Conservation (phyloP, 2,329 filamentous ascomycete species). For the Xylaria sp. region DNA sequence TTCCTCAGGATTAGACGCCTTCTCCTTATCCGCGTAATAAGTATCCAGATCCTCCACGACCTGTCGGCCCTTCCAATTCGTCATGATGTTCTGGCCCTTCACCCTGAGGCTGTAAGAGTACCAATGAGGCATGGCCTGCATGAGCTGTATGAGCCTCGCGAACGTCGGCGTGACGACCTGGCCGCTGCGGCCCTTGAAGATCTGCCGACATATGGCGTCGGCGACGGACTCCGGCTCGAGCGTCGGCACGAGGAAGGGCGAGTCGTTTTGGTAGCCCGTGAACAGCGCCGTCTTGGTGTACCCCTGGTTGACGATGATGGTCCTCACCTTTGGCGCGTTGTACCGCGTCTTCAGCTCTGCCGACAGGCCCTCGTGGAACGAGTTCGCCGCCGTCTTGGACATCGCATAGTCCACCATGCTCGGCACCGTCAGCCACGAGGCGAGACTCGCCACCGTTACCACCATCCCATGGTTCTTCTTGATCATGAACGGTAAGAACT, state of each 20-base stretch:
- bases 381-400: slow-evolving; percentile 66
- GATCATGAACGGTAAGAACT: slow-evolving; percentile 64
- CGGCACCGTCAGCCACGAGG: slow-evolving; percentile 63
- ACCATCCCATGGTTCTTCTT: slow-evolving; percentile 64
- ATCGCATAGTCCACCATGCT: slow-evolving; percentile 69
- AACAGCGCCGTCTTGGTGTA: slow-evolving; percentile 72
- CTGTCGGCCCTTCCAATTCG: slow-evolving; percentile 58
- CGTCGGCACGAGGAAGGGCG: slow-evolving; percentile 62
- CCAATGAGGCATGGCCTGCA: slow-evolving; percentile 71
- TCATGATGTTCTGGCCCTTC: slow-evolving; percentile 55
- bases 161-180: slow-evolving; percentile 65
- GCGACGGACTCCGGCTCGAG: slow-evolving; percentile 72
- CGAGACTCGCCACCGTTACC: slow-evolving; percentile 65
- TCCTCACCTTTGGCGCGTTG: slow-evolving; percentile 65
- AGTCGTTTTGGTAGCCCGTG: slow-evolving; percentile 61
- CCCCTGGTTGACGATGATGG: slow-evolving; percentile 72
- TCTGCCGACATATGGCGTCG: slow-evolving; percentile 68
- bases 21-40: slow-evolving; percentile 48
- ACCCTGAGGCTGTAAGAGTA: slow-evolving; percentile 64
- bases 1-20: slow-evolving; percentile 14
- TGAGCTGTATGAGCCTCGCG: slow-evolving; percentile 53
- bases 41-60: slow-evolving; percentile 58
- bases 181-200: slow-evolving; percentile 66
- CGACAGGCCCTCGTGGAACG: slow-evolving; percentile 68
- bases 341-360: slow-evolving; percentile 63